A percentile compares a stretch with the other conserved stretches of the same genome.
These are phyloP conservation scores for Drosera capensis DNA, from an alignment of 148 eudicot genomes.

Conservation along the genomic window DNA sequence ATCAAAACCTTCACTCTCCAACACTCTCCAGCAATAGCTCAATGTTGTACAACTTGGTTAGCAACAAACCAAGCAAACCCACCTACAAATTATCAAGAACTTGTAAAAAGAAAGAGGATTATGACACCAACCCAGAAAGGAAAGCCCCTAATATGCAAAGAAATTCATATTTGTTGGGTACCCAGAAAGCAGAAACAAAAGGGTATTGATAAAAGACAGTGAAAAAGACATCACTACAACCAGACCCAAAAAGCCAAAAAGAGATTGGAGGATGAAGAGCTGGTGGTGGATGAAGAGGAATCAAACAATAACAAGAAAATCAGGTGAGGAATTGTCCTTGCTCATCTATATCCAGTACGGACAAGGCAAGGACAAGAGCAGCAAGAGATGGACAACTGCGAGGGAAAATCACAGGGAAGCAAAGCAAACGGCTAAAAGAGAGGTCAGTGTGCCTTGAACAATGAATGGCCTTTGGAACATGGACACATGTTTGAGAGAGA, in stretches of 20 bases:
- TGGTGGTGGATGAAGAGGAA: conserved; percentile 8
- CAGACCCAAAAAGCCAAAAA: conserved; percentile 3
- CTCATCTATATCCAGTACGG: conserved; percentile 38
- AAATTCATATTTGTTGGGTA: conserved; percentile 12
- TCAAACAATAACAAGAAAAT: conserved; percentile 30
- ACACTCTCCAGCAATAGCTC: conserved; percentile 3
- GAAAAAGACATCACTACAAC: conserved; percentile 7
- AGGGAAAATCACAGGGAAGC: conserved; percentile 34
- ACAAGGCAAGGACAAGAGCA: conserved; percentile 30
- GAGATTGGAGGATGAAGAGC: not conserved
- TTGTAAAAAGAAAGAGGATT: not conserved
- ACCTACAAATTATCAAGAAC: conserved; percentile 4
- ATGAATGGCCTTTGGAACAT: no score
- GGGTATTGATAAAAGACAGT: conserved; percentile 2
- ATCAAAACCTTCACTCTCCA: conserved; percentile 27
- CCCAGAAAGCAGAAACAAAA: conserved; percentile 17
- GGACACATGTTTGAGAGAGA: conserved; percentile 18
- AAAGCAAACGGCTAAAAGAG: conserved; percentile 35
- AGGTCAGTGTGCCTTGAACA: no score
- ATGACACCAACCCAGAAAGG: conserved; percentile 19
- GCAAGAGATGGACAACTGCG: conserved; percentile 57
- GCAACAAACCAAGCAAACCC: conserved; percentile 4
- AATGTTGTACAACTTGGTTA: not conserved
- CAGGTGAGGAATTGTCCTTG: conserved; percentile 34
- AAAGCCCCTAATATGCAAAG: conserved; percentile 9